Base-by-base conservation (phyloP, 1,284 basidiomycete genomes). In the Apiotrichum laibachii region DNA sequence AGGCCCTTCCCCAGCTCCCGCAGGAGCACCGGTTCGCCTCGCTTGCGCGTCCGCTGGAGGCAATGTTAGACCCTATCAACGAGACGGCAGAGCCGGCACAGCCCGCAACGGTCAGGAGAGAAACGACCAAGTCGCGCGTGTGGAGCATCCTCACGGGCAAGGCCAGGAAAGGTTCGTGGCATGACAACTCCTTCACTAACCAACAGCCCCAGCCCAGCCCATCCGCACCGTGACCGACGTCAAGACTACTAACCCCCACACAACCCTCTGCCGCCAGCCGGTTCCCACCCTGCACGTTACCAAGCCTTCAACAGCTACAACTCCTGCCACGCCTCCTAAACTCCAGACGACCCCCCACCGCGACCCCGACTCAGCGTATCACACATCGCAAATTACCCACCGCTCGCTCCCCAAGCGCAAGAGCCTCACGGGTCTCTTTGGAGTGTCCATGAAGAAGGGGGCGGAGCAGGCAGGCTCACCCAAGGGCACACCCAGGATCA, bases 371-470 rank as follows among this genome's bases (percentile, higher is more conserved):
- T 50, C 54, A 21, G 39, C 39, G 9, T 21, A 21, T 1, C 26
- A 34, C 18, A 9, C 26, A 7, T 43, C 51, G 7, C 11, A 12
- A 16, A 52, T 50, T 22, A 53, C 16, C 31, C 5, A 12, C 18
- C 21, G 22, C 12, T 53, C 45, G n/a, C 48, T 77, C 2, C 75
- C 73, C 1, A 74, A 72, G 61, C 53, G 75, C 21, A 75, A 76
- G 56, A 70, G 67, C 45, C 61, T 77, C 10, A 66, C 60, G 7
- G 73, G 71, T 3, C 59, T 77, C 1, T 77, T 77, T 56, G 71
- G 69, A 11, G 34, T 68, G 1, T 35, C 61, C 12, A 45, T 70
- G 49, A 69, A 66, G 62, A 63, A 59, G 40, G 65, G 62, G 34
- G n/a, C 60, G 13, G 67, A 66, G 39, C 63, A 60, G 51, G 44